Evolutionary conservation across 305 asterid species (phyloP), one percentile per base, ranked within the genome.

Genomic region (Nicotiana rustica): DNA sequence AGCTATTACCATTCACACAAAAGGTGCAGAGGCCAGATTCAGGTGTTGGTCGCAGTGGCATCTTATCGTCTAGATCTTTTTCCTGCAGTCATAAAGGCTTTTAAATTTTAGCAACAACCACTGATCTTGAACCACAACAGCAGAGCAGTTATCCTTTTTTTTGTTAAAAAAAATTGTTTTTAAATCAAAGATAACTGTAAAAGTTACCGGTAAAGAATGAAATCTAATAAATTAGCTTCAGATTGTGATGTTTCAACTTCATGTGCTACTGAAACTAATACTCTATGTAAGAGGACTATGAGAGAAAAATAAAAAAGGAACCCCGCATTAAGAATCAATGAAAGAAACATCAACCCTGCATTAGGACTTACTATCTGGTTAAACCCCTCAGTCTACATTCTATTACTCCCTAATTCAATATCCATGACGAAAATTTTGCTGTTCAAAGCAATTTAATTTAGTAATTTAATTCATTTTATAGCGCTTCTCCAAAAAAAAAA

Each of bases 1-100:
- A 92, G 83, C 89, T 85, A 83, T 83, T 88, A 25, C 89, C 91
- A 67, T 85, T 87, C 84, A 35, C 82, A 89, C 97, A 93, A 87
- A 78, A 76, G 31, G 87, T 66, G 68, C 97, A 93, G 62, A 73
- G 86, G 78, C 61, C 83, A 65, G 91, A 90, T 29, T 82, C 88
- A 41, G 90, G 87, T 80, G 69, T 14, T 59, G 90, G 91, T 65
- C 84, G 64, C 52, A 89, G 83, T 52, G 79, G 91, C 77, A 90
- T 85, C 79, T 80, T 86, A 79, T 83, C 90, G 73, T 85, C 87
- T 57, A 67, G 62, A 77, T 85, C 79, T 33, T 38, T 83, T 81
- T 85, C 89, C 97, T 93, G 90, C 82, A 87, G 41, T 70, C 59
- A 79, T 7, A 35, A 62, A 64, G 31, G 29, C 33, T 79, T 38